These are phyloP conservation scores for Skeletonema menzelii DNA, from an alignment of 108 stramenopile genomes.

Conservation along the genomic window DNA sequence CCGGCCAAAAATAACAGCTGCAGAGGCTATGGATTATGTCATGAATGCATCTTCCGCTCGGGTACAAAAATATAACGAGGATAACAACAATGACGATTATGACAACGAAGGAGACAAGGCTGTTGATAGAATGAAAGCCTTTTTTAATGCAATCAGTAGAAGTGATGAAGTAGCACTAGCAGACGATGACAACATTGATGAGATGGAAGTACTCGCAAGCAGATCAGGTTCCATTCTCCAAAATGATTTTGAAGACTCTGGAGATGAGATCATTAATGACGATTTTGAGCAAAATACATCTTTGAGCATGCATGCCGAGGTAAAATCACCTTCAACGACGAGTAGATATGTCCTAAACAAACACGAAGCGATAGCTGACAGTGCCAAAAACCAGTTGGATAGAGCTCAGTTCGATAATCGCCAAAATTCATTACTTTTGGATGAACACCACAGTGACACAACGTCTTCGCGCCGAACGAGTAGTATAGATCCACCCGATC, in stretches of 20 bases:
- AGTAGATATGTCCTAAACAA: conserved; percentile 29
- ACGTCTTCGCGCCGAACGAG: neutral
- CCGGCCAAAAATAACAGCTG: conserved; percentile 36
- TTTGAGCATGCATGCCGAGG: conserved; percentile 43
- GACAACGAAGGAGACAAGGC: neutral
- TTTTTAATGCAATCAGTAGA: conserved; percentile 14
- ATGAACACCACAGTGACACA: neutral
- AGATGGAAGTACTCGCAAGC: too few species aligned
- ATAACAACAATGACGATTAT: neutral
- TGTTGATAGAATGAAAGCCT: conserved; percentile 12
- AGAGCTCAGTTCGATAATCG: neutral
- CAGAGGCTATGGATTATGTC: conserved; percentile 36
- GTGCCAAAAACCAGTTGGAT: neutral
- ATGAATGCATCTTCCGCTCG: conserved; percentile 17
- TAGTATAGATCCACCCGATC: conserved; percentile 27
- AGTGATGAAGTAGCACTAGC: neutral
- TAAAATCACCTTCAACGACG: conserved; percentile 18
- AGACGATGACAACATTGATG: neutral
- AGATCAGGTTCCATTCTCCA: conserved; percentile 9
- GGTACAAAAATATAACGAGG: neutral
- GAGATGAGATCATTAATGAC: conserved; percentile 19
- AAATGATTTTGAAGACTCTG: conserved; percentile 1
- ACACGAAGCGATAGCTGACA: neutral
- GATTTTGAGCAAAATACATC: conserved; percentile 43
- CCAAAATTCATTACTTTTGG: neutral